Base-by-base conservation (phyloP, 2,329 filamentous ascomycete genomes). In the Nemania diffusa region DNA sequence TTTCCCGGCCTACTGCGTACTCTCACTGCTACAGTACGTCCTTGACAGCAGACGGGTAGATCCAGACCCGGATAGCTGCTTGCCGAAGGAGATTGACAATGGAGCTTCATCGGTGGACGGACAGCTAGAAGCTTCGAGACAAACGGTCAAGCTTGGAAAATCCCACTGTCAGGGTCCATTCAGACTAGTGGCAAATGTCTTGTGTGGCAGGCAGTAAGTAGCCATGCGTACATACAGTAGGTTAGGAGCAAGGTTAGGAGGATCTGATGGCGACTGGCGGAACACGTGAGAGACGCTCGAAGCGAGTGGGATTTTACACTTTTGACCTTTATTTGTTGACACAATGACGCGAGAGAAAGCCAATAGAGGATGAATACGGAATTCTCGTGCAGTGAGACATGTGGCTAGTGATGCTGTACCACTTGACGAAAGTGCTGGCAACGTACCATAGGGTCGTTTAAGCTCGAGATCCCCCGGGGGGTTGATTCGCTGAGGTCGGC, bases 381-480 rank as follows among this genome's bases (percentile, higher is more conserved):
- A 52, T 46, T 20, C 51, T 26, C 50, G 55, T 42, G 40, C 27
- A 66, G 9, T 29, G 44, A 58, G 52, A 64, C 68, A 68, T 57
- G 59, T 65, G 58, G 60, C 59, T 56, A 53, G 42, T 40, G 57
- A 62, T 50, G 68, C 52, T 52, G 68, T 70, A 64, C 50, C 44
- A 70, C 68, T 22, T 46, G 46, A 67, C 55, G 55, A 62, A 55
- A 70, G 56, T 34, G 62, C 59, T 70, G 68, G 62, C 68, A 58
- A 37, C 55, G 27, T 57, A 20, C 59, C 15, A 68, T 70, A 70
- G 68, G 68, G 58, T 55, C 32, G 58, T 65, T 69, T 63, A 50
- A 22, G 15, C n/a, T 40, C 20, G 34, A 65, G 17, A 3, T 51
- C 29, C 37, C 51, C 27, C 53, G 51, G 15, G 40, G 15, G 57